phyloP scores from a whole-genome alignment of 2,329 filamentous ascomycete species.

The Penicillium sp. region DNA sequence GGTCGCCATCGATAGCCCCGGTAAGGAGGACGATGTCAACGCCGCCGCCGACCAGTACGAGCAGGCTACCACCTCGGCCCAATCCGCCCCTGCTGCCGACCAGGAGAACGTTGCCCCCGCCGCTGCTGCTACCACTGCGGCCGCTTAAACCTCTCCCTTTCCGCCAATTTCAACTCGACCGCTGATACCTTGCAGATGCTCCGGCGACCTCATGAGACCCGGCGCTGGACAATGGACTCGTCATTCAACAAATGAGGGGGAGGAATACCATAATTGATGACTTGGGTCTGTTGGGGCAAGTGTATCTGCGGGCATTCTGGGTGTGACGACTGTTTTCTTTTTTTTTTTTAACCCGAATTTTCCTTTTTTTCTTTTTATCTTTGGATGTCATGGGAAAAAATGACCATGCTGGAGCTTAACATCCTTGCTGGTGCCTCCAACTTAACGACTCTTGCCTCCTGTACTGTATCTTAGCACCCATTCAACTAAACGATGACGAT shows the following conservation, averaged over 20 bases:
- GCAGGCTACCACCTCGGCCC: slow-evolving; percentile 38
- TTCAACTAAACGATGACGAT: slow-evolving; percentile 35
- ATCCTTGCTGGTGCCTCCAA: slow-evolving; percentile 20
- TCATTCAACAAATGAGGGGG: too few relatives aligned
- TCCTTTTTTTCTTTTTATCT: slow-evolving; percentile 10
- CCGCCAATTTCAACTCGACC: slow-evolving; percentile 15
- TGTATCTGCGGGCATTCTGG: slow-evolving; percentile 15
- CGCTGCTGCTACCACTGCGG: slow-evolving; percentile 25
- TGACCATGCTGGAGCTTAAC: slow-evolving; percentile 18
- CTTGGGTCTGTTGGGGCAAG: not conserved
- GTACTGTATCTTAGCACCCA: slow-evolving; percentile 39
- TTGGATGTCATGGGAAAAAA: slow-evolving; percentile 18
- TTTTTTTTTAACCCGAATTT: not conserved
- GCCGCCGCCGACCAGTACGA: slow-evolving; percentile 44
- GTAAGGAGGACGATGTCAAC: slow-evolving; percentile 83
- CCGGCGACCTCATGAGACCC: too few relatives aligned
- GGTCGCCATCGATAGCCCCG: slow-evolving; percentile 98
- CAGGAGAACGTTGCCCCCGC: slow-evolving; percentile 38
- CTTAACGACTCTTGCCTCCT: slow-evolving; percentile 36
- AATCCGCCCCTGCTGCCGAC: too few relatives aligned
- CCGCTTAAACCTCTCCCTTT: slow-evolving; percentile 26
- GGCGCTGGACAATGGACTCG: too few relatives aligned
- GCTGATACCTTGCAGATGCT: slow-evolving; percentile 12
- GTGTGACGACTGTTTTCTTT: slow-evolving; percentile 21
- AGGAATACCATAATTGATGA: slow-evolving; percentile 14